Evolutionary conservation across 2,329 filamentous ascomycete species (phyloP).

Genomic region (Monosporascus sp.): DNA sequence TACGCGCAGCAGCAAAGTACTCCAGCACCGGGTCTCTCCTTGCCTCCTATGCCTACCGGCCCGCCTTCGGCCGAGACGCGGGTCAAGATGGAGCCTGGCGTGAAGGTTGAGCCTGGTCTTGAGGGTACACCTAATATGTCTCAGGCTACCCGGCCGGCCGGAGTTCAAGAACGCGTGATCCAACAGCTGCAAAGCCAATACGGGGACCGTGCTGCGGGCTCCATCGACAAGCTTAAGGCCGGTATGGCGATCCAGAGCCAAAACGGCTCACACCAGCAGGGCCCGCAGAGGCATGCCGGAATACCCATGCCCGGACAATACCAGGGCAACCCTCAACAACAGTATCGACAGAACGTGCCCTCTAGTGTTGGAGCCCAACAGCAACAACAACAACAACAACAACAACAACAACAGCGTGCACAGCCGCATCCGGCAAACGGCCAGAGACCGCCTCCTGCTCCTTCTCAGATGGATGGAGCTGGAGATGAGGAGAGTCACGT

Average conservation of each 20-base stretch:
- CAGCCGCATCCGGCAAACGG: constrained; percentile 33
- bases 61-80: constrained; percentile 27
- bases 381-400: constrained; percentile 13
- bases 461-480: constrained; percentile 71
- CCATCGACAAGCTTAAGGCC: constrained; percentile 57
- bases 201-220: constrained; percentile 58
- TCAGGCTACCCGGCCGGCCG: constrained; percentile 27
- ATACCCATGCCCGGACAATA: constrained; percentile 16
- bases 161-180: constrained; percentile 51
- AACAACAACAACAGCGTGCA: constrained; percentile 18
- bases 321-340: constrained; percentile 24
- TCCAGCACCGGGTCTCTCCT: constrained; percentile 15
- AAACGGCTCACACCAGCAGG: constrained; percentile 18
- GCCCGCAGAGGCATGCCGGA: constrained; percentile 19
- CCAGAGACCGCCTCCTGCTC: constrained; percentile 32
- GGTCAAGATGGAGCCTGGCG: constrained; percentile 38
- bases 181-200: constrained; percentile 54
- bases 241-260: constrained; percentile 26
- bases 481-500: constrained; percentile 52
- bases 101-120: constrained; percentile 44
- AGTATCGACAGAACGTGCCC: constrained; percentile 19
- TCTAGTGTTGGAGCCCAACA: constrained; percentile 14
- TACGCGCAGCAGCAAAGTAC: constrained; percentile 22
- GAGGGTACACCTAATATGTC: constrained; percentile 32
- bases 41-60: constrained; percentile 14